A percentile compares a stretch with the other conserved stretches of the same genome.
Conservation (phyloP, 805 yeast species). For the Pichia paraexigua region DNA sequence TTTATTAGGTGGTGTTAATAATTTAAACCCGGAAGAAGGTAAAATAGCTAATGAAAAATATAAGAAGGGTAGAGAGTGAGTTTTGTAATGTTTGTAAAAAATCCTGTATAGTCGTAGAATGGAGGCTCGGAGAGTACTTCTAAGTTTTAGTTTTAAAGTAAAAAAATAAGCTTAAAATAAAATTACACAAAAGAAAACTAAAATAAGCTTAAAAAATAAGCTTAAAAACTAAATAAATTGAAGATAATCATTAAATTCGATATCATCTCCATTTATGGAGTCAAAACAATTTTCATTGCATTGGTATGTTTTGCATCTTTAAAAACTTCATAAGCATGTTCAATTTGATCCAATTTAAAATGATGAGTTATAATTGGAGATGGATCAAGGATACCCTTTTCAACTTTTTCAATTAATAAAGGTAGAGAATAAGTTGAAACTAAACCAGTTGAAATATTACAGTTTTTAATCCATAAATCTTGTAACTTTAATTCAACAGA, state of each 20-base stretch:
- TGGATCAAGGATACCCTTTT: conserved; percentile 35
- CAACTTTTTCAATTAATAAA: conserved; percentile 31
- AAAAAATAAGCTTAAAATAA: no score
- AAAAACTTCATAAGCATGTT: conserved; percentile 55
- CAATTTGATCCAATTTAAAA: conserved; percentile 47
- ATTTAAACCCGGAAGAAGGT: conserved; percentile 59
- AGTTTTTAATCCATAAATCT: conserved; percentile 39
- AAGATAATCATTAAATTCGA: no score
- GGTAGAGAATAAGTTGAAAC: conserved; percentile 40
- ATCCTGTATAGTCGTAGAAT: no score
- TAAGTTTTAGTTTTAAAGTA: no score
- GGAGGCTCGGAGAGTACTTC: no score
- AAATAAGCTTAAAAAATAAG: neutral
- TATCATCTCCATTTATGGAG: conserved; percentile 7
- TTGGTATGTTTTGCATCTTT: conserved; percentile 44
- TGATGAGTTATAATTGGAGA: conserved; percentile 52
- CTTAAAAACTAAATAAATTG: neutral
- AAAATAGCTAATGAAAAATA: conserved; percentile 61
- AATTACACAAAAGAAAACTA: neutral
- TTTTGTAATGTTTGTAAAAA: no score
- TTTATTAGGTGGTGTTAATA: conserved; percentile 75
- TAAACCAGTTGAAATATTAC: conserved; percentile 40
- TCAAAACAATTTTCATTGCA: conserved; percentile 42
- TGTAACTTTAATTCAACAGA: conserved; percentile 35
- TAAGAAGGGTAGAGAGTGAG: conserved; percentile 29